Base-by-base conservation (phyloP, 495 filamentous ascomycete species). In the Penicillium odoratum region DNA sequence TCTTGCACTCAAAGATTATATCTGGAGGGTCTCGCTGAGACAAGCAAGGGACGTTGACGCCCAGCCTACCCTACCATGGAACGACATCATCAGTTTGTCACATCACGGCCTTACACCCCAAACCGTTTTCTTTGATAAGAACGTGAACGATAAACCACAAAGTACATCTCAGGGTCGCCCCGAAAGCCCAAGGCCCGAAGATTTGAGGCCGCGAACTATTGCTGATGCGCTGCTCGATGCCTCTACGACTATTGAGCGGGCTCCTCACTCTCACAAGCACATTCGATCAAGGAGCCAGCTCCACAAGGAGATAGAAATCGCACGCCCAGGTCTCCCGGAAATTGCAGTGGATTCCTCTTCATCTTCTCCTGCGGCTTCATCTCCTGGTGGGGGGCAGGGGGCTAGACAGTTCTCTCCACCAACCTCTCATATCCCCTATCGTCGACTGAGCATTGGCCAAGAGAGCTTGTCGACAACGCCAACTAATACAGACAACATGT, bases 221-320 rank as follows among this genome's bases (percentile, higher is more conserved):
- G 83, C 88, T 25, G 93, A 97, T 70, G 93, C 94, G 7, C 76
- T 99, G 6, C 78, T 95, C 8, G 95, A 99, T 72, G 94, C 95
- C 15, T 95, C 92, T 3, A 92, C 89, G 67, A 90, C 90, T 2
- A 91, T 94, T 59, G 88, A 96, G 65, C 85, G 87, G 58, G 76
- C 83, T 1, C 62, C 85, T 5, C 74, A 74, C n/a, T 77, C 80
- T 60, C 72, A 66, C 76, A 85, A 61, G 77, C 81, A 65, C 79
- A 80, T 50, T 74, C 82, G 51, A 58, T 79, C 61, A 18, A 67
- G 63, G 57, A 77, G 66, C 47, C 69, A 74, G 29, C 56, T 80
- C 78, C 71, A 78, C 61, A 68, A 78, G 76, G 73, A 84, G 66
- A 67, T 76, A 55, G 62, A 48, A 33, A 48, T 42, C 13, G 54